These are phyloP conservation scores for Rhizodiscina lignyota DNA, from an alignment of 495 filamentous ascomycete genomes.

Conservation along the genomic window DNA sequence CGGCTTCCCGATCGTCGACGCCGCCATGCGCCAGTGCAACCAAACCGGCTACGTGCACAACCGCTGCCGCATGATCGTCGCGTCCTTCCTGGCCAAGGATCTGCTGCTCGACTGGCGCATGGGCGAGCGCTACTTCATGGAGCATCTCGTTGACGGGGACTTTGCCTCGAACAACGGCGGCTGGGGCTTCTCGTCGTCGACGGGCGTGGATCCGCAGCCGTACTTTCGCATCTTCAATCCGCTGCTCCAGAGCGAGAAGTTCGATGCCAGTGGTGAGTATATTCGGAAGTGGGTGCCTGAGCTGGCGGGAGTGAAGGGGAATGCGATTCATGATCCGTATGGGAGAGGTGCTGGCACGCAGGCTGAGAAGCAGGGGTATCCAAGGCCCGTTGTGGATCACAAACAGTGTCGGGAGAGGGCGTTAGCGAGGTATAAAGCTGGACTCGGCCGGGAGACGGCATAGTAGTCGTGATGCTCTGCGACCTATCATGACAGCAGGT, in stretches of 20 bases:
- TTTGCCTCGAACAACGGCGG: conserved; percentile 88
- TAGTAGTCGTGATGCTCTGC: too few species aligned
- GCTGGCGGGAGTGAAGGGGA: conserved; percentile 41
- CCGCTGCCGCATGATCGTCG: conserved; percentile 73
- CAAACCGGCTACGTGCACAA: conserved; percentile 76
- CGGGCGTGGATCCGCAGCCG: conserved; percentile 81
- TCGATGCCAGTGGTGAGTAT: conserved; percentile 50
- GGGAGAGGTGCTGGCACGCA: conserved; percentile 38
- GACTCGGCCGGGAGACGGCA: conserved; percentile 33
- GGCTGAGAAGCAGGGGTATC: conserved; percentile 55
- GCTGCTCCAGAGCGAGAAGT: conserved; percentile 70
- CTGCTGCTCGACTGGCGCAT: conserved; percentile 81
- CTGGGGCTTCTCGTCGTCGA: conserved; percentile 69
- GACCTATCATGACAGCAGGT: too few species aligned
- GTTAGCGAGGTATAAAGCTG: conserved; percentile 57
- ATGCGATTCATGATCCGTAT: conserved; percentile 69
- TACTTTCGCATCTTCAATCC: conserved; percentile 92
- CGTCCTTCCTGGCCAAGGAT: conserved; percentile 77
- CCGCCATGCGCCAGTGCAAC: conserved; percentile 73
- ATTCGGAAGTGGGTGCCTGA: conserved; percentile 60
- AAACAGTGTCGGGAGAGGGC: conserved; percentile 46
- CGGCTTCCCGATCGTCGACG: conserved; percentile 78
- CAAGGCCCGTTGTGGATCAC: conserved; percentile 59
- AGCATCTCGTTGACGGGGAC: conserved; percentile 75
- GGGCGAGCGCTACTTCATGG: conserved; percentile 82